Percentiles rank a stretch among this genome's conserved stretches.
Evolutionary conservation across 106 monocot species (phyloP).

Genomic region (Alisma plantagoaquatica): DNA sequence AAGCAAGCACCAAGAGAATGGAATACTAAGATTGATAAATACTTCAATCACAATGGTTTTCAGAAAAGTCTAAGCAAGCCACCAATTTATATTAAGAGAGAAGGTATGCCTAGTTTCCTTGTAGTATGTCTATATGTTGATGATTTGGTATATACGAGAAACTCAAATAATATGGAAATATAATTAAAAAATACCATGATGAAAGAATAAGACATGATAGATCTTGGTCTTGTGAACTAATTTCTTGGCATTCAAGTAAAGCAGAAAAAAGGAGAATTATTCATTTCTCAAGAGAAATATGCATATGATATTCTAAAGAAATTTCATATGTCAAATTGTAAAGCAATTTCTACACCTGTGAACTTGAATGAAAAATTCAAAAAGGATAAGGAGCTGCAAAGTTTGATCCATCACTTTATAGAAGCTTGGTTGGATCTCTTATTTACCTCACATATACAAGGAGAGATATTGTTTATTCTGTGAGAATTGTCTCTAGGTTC

Average conservation of each 20-base stretch:
- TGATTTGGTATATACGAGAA: no score
- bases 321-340: no score
- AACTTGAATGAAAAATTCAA: no score
- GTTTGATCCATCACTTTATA: no score
- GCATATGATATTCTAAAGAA: no score
- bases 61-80: background rate
- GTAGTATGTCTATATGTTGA: background rate
- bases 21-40: background rate
- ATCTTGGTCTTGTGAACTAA: background rate
- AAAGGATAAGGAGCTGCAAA: background rate
- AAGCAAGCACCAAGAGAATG: background rate
- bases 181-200: no score
- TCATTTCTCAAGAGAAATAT: background rate
- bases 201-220: background rate
- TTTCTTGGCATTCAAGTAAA: background rate
- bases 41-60: background rate
- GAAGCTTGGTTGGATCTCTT: no score
- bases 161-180: no score
- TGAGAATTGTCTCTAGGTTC: no score
- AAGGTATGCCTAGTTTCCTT: background rate
- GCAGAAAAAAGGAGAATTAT: background rate
- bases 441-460: no score
- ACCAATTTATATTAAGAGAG: background rate
- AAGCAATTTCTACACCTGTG: no score
- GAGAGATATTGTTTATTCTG: no score